Evolutionary conservation across 2,329 filamentous ascomycete genomes (phyloP).

Genomic region (Incumbomyces delicatus): DNA sequence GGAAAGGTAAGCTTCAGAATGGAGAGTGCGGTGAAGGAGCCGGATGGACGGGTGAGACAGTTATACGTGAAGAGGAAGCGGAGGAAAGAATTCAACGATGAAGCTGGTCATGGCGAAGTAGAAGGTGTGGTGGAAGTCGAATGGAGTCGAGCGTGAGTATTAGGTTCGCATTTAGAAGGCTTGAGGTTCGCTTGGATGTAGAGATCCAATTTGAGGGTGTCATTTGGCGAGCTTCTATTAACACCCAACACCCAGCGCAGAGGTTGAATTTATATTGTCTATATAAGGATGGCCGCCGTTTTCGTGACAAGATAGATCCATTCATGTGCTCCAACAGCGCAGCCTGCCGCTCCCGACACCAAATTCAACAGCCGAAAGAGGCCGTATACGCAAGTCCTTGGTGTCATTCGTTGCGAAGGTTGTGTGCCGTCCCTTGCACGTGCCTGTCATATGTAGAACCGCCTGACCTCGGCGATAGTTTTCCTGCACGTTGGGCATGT

Average conservation of each 20-base stretch:
- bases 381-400: too few relatives aligned
- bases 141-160: constrained; percentile 1
- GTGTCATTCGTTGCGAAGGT: too few relatives aligned
- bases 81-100: not conserved
- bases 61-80: constrained; percentile 38
- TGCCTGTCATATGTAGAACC: constrained; percentile 2
- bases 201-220: not conserved
- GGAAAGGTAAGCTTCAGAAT: constrained; percentile 46
- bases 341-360: too few relatives aligned
- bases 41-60: constrained; percentile 41
- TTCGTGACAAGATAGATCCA: too few relatives aligned
- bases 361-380: too few relatives aligned
- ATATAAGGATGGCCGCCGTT: too few relatives aligned
- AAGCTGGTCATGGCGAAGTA: not conserved
- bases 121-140: constrained; percentile 5
- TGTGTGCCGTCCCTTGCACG: not conserved
- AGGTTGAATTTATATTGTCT: too few relatives aligned
- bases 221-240: not conserved
- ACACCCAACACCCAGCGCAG: too few relatives aligned
- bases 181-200: too few relatives aligned
- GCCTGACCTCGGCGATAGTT: constrained; percentile 1
- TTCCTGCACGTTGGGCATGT: constrained; percentile 2
- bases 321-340: too few relatives aligned
- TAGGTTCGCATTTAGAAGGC: not conserved
- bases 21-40: constrained; percentile 35